Percentiles rank a stretch among this genome's conserved stretches.
Evolutionary conservation across 305 asterid species (phyloP).

Genomic region (Stenogyne calaminthoides): DNA sequence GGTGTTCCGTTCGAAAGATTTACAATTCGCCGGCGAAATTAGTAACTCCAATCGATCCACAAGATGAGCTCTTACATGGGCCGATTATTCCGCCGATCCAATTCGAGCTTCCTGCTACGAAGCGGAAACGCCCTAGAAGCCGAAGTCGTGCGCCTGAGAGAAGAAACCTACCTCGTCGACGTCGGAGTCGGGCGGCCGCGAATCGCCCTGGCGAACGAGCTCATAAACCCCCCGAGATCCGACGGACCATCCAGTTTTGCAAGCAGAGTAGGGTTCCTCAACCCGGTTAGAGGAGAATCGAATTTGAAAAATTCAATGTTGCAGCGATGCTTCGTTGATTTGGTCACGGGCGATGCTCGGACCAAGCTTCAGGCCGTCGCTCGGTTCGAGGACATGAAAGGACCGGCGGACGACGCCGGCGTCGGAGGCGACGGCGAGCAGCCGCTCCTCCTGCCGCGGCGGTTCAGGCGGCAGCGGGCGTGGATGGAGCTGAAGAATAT

Average conservation of each 20-base stretch:
- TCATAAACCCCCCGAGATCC: constrained; percentile 30
- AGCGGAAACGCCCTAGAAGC: constrained; percentile 47
- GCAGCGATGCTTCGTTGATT: constrained; percentile 60
- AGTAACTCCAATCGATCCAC: constrained; percentile 8
- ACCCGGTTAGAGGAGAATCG: constrained; percentile 34
- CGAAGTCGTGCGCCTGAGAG: constrained; percentile 42
- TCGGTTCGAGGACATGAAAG: constrained; percentile 44
- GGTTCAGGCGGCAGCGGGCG: constrained; percentile 47
- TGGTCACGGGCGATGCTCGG: constrained; percentile 47
- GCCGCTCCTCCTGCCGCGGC: constrained; percentile 58
- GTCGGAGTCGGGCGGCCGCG: constrained; percentile 51
- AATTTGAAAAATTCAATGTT: constrained; percentile 33
- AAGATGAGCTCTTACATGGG: constrained; percentile 54
- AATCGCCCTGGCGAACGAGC: constrained; percentile 42
- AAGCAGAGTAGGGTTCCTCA: constrained; percentile 41
- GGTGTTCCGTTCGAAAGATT: not conserved
- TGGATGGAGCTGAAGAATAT: constrained; percentile 45
- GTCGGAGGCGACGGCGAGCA: constrained; percentile 40
- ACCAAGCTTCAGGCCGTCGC: constrained; percentile 43
- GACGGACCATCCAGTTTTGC: constrained; percentile 35
- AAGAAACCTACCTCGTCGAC: constrained; percentile 47
- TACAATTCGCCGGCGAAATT: not conserved
- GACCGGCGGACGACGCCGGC: constrained; percentile 35
- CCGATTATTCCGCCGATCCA: constrained; percentile 47
- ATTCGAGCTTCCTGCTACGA: constrained; percentile 52